phyloP scores from a whole-genome alignment of 1,284 basidiomycete species.

The Phenoliferia sp. region DNA sequence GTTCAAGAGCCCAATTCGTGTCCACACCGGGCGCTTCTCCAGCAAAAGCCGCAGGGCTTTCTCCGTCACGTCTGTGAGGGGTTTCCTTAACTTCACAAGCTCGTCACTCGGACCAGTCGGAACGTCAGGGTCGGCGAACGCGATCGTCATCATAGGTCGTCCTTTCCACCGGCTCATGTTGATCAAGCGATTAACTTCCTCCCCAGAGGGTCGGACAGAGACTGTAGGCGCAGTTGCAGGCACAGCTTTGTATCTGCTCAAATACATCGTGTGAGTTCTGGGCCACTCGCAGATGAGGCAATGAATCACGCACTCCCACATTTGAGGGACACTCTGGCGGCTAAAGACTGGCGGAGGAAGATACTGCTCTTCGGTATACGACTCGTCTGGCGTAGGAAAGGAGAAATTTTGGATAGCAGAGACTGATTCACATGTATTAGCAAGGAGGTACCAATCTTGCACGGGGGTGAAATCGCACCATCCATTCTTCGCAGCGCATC shows the following conservation, averaged over 20 bases:
- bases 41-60: slow-evolving; percentile 56
- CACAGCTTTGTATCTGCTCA: slow-evolving; percentile 59
- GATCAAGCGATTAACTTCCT: slow-evolving; percentile 60
- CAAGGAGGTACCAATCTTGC: neutral
- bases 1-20: slow-evolving; percentile 72
- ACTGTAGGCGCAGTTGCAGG: neutral
- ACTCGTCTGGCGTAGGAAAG: slow-evolving; percentile 27
- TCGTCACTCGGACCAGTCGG: slow-evolving; percentile 15
- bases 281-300: neutral
- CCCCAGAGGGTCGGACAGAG: slow-evolving; percentile 50
- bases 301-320: slow-evolving; percentile 59
- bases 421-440: slow-evolving; percentile 12
- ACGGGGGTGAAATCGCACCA: slow-evolving; percentile 49
- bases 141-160: slow-evolving; percentile 62
- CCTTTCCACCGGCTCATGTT: slow-evolving; percentile 75
- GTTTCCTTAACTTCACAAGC: slow-evolving; percentile 9
- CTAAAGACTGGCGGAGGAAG: slow-evolving; percentile 81
- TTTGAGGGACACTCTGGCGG: slow-evolving; percentile 66
- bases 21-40: slow-evolving; percentile 78
- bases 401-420: slow-evolving; percentile 21
- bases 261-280: neutral
- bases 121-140: slow-evolving; percentile 60
- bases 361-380: slow-evolving; percentile 47
- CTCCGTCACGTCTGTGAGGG: slow-evolving; percentile 39
- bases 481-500: slow-evolving; percentile 70